phyloP scores from a whole-genome alignment of 2,329 filamentous ascomycete species.

The Chrysoporthe puriensis region DNA sequence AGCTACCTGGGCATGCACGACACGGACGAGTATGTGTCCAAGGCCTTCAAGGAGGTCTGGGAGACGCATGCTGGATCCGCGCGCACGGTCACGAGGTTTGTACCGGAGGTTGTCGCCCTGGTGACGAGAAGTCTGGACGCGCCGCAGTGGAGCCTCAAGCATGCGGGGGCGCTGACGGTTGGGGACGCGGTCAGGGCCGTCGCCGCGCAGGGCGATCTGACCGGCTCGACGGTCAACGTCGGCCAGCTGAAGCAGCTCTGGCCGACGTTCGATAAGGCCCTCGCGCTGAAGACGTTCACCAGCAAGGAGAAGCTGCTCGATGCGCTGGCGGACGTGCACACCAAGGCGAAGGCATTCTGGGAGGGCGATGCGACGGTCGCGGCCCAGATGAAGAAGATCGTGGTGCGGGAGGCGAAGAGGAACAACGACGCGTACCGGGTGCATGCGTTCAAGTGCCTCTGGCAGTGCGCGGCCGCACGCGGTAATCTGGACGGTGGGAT shows the following conservation, averaged over 20 bases:
- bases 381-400: slow-evolving; percentile 77
- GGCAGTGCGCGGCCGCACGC: slow-evolving; percentile 70
- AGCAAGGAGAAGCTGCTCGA: slow-evolving; percentile 86
- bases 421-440: slow-evolving; percentile 86
- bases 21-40: slow-evolving; percentile 75
- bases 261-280: slow-evolving; percentile 79
- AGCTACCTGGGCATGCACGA: slow-evolving; percentile 89
- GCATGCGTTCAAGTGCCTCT: slow-evolving; percentile 73
- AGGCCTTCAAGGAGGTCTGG: slow-evolving; percentile 87
- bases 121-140: slow-evolving; percentile 72
- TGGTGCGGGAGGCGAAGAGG: slow-evolving; percentile 84
- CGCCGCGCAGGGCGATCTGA: slow-evolving; percentile 58
- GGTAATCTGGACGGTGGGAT: slow-evolving; percentile 65
- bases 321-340: slow-evolving; percentile 78
- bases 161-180: slow-evolving; percentile 80
- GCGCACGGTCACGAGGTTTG: slow-evolving; percentile 80
- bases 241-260: slow-evolving; percentile 69
- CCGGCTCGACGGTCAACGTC: slow-evolving; percentile 60
- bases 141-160: slow-evolving; percentile 87
- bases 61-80: slow-evolving; percentile 85
- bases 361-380: slow-evolving; percentile 55
- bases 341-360: slow-evolving; percentile 64
- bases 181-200: slow-evolving; percentile 74
- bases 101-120: slow-evolving; percentile 77
- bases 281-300: slow-evolving; percentile 88